A percentile compares a stretch with the other conserved stretches of the same genome.
phyloP scores from a whole-genome alignment of 1,284 basidiomycete genomes.

The Coniophora puteana region DNA sequence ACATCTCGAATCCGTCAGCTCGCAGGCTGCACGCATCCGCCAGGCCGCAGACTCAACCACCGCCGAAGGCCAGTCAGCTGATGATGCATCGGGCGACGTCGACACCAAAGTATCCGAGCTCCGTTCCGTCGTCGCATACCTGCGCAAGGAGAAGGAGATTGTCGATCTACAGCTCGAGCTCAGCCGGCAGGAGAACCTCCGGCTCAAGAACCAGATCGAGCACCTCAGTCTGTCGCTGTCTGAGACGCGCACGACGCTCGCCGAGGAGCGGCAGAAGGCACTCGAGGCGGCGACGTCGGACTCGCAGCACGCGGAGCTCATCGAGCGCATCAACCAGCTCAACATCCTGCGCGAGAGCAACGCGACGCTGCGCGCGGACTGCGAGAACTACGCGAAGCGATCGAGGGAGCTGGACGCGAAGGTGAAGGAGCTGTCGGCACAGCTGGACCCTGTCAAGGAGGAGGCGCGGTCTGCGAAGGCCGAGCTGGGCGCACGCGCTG shows the following conservation, averaged over 20 bases:
- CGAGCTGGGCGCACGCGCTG: slow-evolving; percentile 70
- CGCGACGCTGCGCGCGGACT: slow-evolving; percentile 76
- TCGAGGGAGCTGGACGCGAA: slow-evolving; percentile 62
- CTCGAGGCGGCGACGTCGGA: slow-evolving; percentile 67
- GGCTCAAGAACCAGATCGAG: slow-evolving; percentile 76
- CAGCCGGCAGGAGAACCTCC: slow-evolving; percentile 78
- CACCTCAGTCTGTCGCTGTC: slow-evolving; percentile 68
- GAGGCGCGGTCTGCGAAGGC: slow-evolving; percentile 65
- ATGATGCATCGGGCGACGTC: slow-evolving; percentile 44
- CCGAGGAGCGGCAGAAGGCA: slow-evolving; percentile 78
- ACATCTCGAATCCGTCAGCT: slow-evolving; percentile 83
- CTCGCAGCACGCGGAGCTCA: slow-evolving; percentile 80
- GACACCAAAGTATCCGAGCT: slow-evolving; percentile 69
- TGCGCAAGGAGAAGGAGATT: slow-evolving; percentile 89
- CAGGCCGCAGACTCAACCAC: slow-evolving; percentile 57
- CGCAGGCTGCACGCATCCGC: slow-evolving; percentile 76
- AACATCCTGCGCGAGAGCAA: slow-evolving; percentile 89
- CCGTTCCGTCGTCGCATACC: slow-evolving; percentile 77
- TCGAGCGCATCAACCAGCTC: slow-evolving; percentile 86
- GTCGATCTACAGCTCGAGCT: slow-evolving; percentile 85
- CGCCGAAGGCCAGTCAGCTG: slow-evolving; percentile 33
- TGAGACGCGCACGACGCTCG: slow-evolving; percentile 62
- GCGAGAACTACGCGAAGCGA: slow-evolving; percentile 63
- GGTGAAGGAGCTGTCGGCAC: slow-evolving; percentile 53
- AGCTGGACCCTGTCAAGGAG: slow-evolving; percentile 78